Base-by-base conservation (phyloP, 225 moss, liverwort and hornwort species). In the Pleurozium schreberi region DNA sequence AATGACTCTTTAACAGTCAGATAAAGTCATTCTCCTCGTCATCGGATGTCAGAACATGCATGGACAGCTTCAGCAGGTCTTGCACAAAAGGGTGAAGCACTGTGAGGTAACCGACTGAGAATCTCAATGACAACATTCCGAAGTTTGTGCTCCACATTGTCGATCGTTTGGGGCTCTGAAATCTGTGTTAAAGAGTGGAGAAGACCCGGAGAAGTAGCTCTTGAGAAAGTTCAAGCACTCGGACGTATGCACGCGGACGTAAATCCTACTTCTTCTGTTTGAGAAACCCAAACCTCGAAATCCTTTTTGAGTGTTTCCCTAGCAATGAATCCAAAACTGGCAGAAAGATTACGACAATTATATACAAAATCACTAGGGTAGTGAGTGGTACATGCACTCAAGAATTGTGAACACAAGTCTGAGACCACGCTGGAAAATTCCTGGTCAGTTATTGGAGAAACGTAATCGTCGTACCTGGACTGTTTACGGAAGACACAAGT, bases 121-220 rank as follows among this genome's bases (percentile, higher is more conserved):
- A 97, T 95, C 91, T 97, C 97, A 88, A 96, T 95, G 43, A 99
- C 95, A 80, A 96, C 99, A 93, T 99, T 97, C 59, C 99, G 93
- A 90, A 97, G 96, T 93, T 99, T 99, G 91, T 99, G 95, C 90
- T 99, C 97, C n/a, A 96, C 96, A 89, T 95, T 96, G 88, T 96
- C 96, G 15, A 96, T 99, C 17, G 93, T 94, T 90, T 99, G 97
- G 15, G 96, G 96, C 90, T 97, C 96, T 43, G 97, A 94, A 86
- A 96, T 87, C 88, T 95, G 95, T 43, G 96, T 97, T 36, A 96
- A 67, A 97, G 92, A 81, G 92, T 94, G 45, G 95, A 96, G 85
- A 96, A 99, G 78, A 99, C 94, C 34, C 96, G 90, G 88, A 95
- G 88, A 95, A 97, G 84, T 96, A 97, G 93, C 97, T 96, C 93